phyloP scores from a whole-genome alignment of 805 yeast species.

The Suhomyces kilbournensis region DNA sequence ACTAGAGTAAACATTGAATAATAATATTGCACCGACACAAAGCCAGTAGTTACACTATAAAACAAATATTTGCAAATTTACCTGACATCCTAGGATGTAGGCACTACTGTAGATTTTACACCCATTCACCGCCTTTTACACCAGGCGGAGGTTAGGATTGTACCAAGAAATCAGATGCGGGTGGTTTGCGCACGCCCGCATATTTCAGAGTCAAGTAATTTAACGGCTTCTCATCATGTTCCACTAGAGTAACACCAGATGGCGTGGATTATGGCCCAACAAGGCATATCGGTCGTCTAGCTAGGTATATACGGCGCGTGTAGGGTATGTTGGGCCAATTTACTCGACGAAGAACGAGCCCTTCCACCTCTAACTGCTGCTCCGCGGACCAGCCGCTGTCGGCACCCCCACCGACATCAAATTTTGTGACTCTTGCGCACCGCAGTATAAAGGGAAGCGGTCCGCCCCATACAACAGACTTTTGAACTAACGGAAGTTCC shows the following conservation, averaged over 20 bases:
- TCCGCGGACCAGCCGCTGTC: not conserved
- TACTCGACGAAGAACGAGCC: not conserved
- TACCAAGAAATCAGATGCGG: not conserved
- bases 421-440: not conserved
- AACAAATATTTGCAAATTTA: too few species aligned
- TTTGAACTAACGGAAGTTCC: conserved; percentile 27
- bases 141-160: not conserved
- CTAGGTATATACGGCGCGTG: too few species aligned
- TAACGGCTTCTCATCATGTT: not conserved
- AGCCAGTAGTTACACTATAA: not conserved
- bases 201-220: not conserved
- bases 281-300: too few species aligned
- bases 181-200: not conserved
- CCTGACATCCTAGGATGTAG: too few species aligned
- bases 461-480: not conserved
- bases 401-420: not conserved
- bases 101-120: too few species aligned
- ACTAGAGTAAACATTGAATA: conserved; percentile 14
- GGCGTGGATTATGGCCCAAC: not conserved
- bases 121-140: too few species aligned
- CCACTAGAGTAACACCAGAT: too few species aligned
- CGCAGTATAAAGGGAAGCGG: not conserved
- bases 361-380: too few species aligned
- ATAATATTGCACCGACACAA: not conserved
- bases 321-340: too few species aligned